Conservation (phyloP, 2,329 filamentous ascomycete genomes). For the Fusarium caatingaense region DNA sequence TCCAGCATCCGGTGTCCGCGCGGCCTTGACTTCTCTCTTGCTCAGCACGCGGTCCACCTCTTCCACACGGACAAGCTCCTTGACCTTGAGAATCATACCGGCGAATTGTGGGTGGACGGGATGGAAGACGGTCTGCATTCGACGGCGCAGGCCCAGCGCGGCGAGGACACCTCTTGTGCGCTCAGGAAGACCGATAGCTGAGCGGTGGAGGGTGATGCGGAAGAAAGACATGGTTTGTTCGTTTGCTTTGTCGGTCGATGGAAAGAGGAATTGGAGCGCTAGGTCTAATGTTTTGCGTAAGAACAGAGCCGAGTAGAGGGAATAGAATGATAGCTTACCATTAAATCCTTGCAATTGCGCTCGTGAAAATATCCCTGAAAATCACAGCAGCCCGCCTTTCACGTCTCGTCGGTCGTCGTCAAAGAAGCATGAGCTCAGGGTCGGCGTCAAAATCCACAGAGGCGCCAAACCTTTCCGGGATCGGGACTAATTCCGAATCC, state of each 20-base stretch:
- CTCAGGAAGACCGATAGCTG: constrained; percentile 86
- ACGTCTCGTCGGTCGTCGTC: constrained; percentile 29
- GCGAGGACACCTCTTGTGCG: constrained; percentile 83
- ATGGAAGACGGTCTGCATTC: constrained; percentile 89
- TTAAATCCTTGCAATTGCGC: constrained; percentile 4
- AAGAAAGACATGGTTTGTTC: constrained; percentile 76
- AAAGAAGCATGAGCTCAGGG: constrained; percentile 23
- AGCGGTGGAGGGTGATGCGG: constrained; percentile 90
- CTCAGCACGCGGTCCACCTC: constrained; percentile 77
- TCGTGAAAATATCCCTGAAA: not conserved
- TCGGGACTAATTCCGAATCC: not conserved
- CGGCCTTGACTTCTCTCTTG: constrained; percentile 74
- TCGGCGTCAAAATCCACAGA: constrained; percentile 33
- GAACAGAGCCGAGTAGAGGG: not conserved
- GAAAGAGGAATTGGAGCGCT: constrained; percentile 17
- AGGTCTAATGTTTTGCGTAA: constrained; percentile 21
- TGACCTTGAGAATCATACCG: constrained; percentile 93
- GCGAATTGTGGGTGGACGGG: constrained; percentile 83
- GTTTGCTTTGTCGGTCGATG: not conserved
- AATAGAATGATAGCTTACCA: not conserved
- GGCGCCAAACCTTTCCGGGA: constrained; percentile 25
- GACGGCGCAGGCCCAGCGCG: constrained; percentile 86
- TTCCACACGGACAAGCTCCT: constrained; percentile 86
- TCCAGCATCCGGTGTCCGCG: constrained; percentile 79
- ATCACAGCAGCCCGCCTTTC: constrained; percentile 29